These are phyloP conservation scores for Ampelomyces quisqualis DNA, from an alignment of 2,329 filamentous ascomycete species.

Conservation along the genomic window DNA sequence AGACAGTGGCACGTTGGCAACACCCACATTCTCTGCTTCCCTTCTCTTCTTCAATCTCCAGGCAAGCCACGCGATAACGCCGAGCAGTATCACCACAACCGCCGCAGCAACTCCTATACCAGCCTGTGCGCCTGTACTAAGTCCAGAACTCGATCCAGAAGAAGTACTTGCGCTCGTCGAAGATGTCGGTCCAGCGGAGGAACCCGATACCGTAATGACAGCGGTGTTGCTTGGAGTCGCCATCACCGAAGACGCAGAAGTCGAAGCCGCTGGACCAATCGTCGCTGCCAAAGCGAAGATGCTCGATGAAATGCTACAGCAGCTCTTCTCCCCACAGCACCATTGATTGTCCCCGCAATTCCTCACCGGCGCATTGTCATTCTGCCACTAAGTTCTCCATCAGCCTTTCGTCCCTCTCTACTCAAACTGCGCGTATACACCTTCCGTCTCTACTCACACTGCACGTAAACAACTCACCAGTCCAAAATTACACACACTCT, in stretches of 20 bases:
- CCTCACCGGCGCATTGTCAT: slow-evolving; percentile 8
- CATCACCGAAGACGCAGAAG: not conserved
- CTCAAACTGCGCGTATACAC: not conserved
- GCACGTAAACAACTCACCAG: not conserved
- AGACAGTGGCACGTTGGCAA: not conserved
- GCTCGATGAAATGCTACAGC: slow-evolving; percentile 1
- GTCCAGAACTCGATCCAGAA: not conserved
- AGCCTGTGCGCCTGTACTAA: slow-evolving; percentile 10
- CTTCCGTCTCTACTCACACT: not conserved
- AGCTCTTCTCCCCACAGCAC: slow-evolving; percentile 9
- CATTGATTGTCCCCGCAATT: slow-evolving; percentile 7
- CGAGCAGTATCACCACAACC: slow-evolving; percentile 2
- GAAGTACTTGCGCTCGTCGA: no score
- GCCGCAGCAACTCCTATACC: slow-evolving; percentile 11
- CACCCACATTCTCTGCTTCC: not conserved
- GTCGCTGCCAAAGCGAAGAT: slow-evolving; percentile 7
- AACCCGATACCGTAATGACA: not conserved
- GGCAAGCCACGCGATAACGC: not conserved
- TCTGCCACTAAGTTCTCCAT: not conserved
- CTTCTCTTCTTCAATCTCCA: not conserved
- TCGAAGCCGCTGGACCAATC: not conserved
- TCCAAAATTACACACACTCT: slow-evolving; percentile 5
- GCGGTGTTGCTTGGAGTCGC: not conserved
- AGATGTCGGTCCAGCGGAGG: not conserved
- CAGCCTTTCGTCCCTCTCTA: not conserved